These are phyloP conservation scores for Selenicereus undatus DNA, from an alignment of 148 eudicot genomes.

Conservation along the genomic window DNA sequence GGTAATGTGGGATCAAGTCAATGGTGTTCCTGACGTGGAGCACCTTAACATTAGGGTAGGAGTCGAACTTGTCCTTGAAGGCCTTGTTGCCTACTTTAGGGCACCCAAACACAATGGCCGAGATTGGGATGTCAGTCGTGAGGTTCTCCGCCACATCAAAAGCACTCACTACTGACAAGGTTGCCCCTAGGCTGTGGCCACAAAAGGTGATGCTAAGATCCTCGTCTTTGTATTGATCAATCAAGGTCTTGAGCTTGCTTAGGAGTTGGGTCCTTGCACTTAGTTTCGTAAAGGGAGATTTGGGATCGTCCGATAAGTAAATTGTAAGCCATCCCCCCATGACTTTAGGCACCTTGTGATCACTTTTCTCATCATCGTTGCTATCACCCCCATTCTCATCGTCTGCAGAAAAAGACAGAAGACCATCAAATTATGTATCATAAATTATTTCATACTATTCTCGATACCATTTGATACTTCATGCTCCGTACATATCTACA, in stretches of 20 bases:
- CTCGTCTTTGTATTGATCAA: conserved; percentile 43
- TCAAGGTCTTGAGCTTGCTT: conserved; percentile 35
- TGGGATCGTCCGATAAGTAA: conserved; percentile 53
- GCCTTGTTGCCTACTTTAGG: conserved; percentile 74
- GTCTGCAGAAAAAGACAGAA: not conserved
- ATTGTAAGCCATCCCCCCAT: conserved; percentile 73
- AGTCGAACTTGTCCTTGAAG: conserved; percentile 47
- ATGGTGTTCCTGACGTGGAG: conserved; percentile 62
- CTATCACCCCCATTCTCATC: not conserved
- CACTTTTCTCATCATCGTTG: conserved; percentile 23
- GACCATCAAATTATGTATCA: too few relatives aligned
- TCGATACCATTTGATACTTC: too few relatives aligned
- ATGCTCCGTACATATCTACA: too few relatives aligned
- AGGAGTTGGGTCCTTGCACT: conserved; percentile 58
- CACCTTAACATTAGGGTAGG: conserved; percentile 47
- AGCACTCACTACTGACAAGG: conserved; percentile 56
- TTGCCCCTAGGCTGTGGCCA: conserved; percentile 69
- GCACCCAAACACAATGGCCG: conserved; percentile 70
- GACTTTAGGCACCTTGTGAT: conserved; percentile 38
- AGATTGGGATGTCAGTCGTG: conserved; percentile 46
- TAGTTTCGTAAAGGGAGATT: conserved; percentile 53
- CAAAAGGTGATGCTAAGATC: conserved; percentile 42
- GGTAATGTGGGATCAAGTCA: conserved; percentile 72
- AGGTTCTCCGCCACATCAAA: conserved; percentile 77
- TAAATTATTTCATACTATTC: too few relatives aligned